Base-by-base conservation (phyloP, 768 basidiomycete genomes). In the Lactarius tabidus region DNA sequence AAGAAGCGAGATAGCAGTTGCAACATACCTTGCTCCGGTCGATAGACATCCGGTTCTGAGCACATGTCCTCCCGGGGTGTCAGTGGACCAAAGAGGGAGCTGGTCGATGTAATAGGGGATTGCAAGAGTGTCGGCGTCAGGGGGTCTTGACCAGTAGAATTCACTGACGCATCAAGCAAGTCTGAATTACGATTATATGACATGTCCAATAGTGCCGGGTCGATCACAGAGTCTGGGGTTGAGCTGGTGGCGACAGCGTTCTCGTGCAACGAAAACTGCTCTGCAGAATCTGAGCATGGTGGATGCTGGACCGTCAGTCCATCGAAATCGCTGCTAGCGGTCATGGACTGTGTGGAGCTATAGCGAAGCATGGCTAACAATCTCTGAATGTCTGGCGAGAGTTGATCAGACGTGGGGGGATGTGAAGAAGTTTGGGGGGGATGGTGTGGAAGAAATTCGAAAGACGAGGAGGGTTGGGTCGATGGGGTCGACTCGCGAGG, bases 251-350 rank as follows among this genome's bases (percentile, higher is more conserved):
- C 20, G 12, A 54, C 29, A 20, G 31, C 38, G 23, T 4, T 59
- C 29, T 52, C 38, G 38, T 23, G 41, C 4, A n/a, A 35, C 39
- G 45, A 59, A 35, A 54, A 28, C 20, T 26, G 53, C 35, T 63
- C 54, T 23, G 41, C 33, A 17, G 36, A 29, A 28, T 23, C 28
- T 23, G 63, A 54, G 77, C 73, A 51, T 82, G 77, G n/a, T 85
- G 74, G 56, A 82, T 78, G 58, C 77, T 78, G 73, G 84, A 76
- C 82, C 82, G 84, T 41, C 77, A 80, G 66, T 85, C 80, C 65
- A 82, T 78, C 14, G 78, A 70, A 26, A 51, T 55, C 58, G 15
- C 39, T 14, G 28, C 43, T 53, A 39, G 43, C 14, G n/a, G 23
- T 15, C 51, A 23, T 35, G 23, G 17, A 41, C 52, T 41, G 68